These are phyloP conservation scores for Forsythia suspensa DNA, from an alignment of 257 asterid species.

Conservation along the genomic window DNA sequence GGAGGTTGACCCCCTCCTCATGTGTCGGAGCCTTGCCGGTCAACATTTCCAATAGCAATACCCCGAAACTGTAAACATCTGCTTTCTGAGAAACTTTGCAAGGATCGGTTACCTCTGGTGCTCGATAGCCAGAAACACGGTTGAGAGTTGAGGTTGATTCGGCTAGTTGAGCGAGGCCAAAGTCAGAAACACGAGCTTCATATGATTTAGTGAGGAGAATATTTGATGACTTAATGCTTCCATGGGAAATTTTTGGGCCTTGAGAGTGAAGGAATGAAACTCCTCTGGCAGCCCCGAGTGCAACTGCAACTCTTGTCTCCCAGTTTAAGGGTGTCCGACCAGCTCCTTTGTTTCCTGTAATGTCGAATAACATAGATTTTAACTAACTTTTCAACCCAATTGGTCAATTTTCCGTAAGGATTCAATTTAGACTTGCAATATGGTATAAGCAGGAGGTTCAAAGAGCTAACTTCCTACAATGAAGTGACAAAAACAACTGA, in stretches of 20 bases:
- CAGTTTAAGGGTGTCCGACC: constrained; percentile 56
- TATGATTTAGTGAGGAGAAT: constrained; percentile 43
- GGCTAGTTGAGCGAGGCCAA: constrained; percentile 47
- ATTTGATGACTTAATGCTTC: constrained; percentile 56
- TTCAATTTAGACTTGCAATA: too few relatives aligned
- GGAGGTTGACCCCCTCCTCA: constrained; percentile 52
- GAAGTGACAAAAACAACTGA: too few relatives aligned
- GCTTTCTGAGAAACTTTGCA: constrained; percentile 50
- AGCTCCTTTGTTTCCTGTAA: constrained; percentile 46
- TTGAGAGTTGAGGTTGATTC: constrained; percentile 43
- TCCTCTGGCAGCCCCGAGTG: constrained; percentile 51
- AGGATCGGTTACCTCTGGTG: constrained; percentile 55
- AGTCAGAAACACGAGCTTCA: constrained; percentile 49
- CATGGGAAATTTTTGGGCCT: constrained; percentile 48
- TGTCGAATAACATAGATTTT: background rate
- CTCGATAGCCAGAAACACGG: constrained; percentile 49
- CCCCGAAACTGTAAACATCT: constrained; percentile 54
- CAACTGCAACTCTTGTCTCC: constrained; percentile 50
- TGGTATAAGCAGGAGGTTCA: too few relatives aligned
- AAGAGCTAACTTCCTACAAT: too few relatives aligned
- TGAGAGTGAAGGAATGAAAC: constrained; percentile 49
- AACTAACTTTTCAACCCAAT: too few relatives aligned
- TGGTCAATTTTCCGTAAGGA: too few relatives aligned
- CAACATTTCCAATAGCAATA: constrained; percentile 44
- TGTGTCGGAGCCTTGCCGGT: constrained; percentile 54